phyloP scores from a whole-genome alignment of 768 basidiomycete species.

The Hebeloma cylindrosporum region DNA sequence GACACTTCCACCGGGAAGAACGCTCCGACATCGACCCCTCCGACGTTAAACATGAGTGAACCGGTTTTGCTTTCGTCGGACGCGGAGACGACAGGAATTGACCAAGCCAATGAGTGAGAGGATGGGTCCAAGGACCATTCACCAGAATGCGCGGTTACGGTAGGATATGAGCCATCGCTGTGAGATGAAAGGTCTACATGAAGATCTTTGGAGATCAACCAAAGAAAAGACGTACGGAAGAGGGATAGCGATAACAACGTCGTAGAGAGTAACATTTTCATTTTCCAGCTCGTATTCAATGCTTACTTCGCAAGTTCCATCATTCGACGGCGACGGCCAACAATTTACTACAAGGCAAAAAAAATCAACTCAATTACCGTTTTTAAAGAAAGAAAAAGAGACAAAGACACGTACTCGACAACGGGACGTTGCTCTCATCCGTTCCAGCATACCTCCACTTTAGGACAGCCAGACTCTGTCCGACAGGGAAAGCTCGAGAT shows the following conservation, averaged over 20 bases:
- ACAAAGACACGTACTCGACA: conserved; percentile 68
- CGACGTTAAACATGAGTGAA: conserved; percentile 87
- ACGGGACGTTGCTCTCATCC: conserved; percentile 88
- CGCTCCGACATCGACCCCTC: conserved; percentile 75
- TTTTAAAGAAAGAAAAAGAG: background rate
- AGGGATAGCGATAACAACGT: conserved; percentile 88
- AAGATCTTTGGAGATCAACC: conserved; percentile 1
- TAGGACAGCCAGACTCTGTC: conserved; percentile 81
- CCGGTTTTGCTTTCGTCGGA: conserved; percentile 67
- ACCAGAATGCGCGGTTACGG: conserved; percentile 72
- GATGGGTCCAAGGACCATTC: conserved; percentile 82
- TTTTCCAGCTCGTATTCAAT: conserved; percentile 98
- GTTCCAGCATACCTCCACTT: conserved; percentile 91
- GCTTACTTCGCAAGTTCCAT: conserved; percentile 92
- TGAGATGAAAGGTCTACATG: background rate
- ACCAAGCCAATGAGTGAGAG: conserved; percentile 85
- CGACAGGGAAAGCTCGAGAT: conserved; percentile 81
- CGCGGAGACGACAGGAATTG: conserved; percentile 63
- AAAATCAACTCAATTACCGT: background rate
- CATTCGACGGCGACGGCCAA: conserved; percentile 92
- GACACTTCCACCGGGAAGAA: conserved; percentile 92
- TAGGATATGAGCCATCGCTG: conserved; percentile 82
- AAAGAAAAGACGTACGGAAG: conserved; percentile 59
- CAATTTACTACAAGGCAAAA: conserved; percentile 86
- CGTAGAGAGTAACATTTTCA: conserved; percentile 72